A percentile compares a stretch with the other conserved stretches of the same genome.
Conservation (phyloP, 139 green algal genomes). For the Tetradesmus lagerheimii region DNA sequence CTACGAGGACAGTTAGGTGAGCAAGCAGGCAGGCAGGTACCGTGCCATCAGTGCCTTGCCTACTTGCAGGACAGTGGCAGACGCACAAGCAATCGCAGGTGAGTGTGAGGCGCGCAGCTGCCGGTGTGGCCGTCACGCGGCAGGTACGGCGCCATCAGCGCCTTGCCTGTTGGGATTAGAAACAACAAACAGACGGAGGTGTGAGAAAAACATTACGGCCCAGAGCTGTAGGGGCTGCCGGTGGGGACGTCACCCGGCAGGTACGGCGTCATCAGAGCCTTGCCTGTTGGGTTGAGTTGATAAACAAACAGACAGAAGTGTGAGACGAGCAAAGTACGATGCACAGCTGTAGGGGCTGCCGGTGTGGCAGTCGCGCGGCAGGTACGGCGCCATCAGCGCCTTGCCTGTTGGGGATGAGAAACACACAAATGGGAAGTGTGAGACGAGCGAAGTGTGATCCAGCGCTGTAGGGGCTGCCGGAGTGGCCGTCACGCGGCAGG, state of each 20-base stretch:
- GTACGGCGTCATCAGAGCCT: constrained; percentile 94
- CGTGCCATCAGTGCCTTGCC: too few relatives aligned
- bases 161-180: constrained; percentile 38
- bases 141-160: constrained; percentile 96
- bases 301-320: constrained; percentile 70
- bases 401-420: constrained; percentile 30
- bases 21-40: too few relatives aligned
- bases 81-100: too few relatives aligned
- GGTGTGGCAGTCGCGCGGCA: constrained; percentile 81
- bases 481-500: constrained; percentile 81
- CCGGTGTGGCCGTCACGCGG: constrained; percentile 74
- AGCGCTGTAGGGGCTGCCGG: constrained; percentile 47
- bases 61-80: too few relatives aligned
- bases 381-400: constrained; percentile 94
- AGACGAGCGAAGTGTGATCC: too few relatives aligned
- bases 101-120: too few relatives aligned
- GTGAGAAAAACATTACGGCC: too few relatives aligned
- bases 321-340: too few relatives aligned
- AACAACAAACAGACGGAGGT: too few relatives aligned
- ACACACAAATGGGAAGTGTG: too few relatives aligned
- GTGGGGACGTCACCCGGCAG: constrained; percentile 83
- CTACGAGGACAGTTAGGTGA: too few relatives aligned
- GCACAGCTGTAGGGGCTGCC: background rate
- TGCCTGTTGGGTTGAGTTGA: constrained; percentile 20
- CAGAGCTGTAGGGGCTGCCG: constrained; percentile 65